These are phyloP conservation scores for Fusarium irregulare DNA, from an alignment of 2,329 filamentous ascomycete genomes.

Conservation along the genomic window DNA sequence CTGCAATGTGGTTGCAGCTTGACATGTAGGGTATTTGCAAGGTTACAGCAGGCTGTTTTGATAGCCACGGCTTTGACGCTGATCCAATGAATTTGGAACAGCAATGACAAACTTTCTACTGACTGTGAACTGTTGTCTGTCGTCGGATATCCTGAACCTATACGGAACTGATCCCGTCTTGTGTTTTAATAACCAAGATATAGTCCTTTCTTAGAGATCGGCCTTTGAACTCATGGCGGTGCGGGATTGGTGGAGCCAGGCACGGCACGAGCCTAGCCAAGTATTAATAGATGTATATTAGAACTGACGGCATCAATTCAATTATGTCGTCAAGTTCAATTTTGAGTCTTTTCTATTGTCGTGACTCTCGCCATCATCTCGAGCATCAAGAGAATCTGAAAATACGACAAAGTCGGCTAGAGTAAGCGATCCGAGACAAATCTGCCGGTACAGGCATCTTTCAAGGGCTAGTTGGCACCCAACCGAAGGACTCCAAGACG, in stretches of 20 bases:
- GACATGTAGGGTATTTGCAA: conserved; percentile 11
- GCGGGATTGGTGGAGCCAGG: conserved; percentile 42
- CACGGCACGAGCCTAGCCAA: conserved; percentile 45
- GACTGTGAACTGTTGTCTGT: background rate
- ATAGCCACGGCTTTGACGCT: conserved; percentile 18
- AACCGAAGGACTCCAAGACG: conserved; percentile 14
- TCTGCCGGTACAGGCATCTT: conserved; percentile 19
- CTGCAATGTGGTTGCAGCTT: conserved; percentile 35
- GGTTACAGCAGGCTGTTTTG: conserved; percentile 17
- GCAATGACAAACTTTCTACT: background rate
- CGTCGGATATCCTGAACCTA: conserved; percentile 13
- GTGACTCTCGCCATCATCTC: background rate
- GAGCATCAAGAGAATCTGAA: background rate
- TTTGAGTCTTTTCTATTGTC: background rate
- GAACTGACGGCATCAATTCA: background rate
- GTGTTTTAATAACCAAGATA: conserved; percentile 20
- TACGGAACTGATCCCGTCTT: conserved; percentile 19
- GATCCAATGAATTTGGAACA: conserved; percentile 26
- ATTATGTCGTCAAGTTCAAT: background rate
- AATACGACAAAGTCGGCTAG: background rate
- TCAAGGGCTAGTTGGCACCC: conserved; percentile 19
- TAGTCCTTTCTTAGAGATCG: conserved; percentile 31
- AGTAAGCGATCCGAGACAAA: conserved; percentile 20
- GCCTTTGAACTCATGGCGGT: conserved; percentile 25
- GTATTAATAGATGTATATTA: background rate